A percentile compares a stretch with the other conserved stretches of the same genome.
phyloP scores from a whole-genome alignment of 73 alveolate genomes.

The Loxodes magnus region DNA sequence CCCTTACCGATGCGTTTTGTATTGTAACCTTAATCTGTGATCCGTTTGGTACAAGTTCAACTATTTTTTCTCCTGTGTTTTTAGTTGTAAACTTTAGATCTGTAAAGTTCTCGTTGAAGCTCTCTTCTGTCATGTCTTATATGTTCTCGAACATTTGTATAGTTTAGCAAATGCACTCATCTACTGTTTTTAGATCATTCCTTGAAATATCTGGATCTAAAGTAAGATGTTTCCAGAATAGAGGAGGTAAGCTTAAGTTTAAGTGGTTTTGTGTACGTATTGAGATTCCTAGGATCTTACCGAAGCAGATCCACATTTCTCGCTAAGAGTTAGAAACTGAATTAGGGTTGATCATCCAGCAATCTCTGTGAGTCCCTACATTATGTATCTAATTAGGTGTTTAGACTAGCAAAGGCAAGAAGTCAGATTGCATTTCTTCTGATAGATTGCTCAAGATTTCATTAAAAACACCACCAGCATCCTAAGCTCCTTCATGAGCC shows the following conservation, averaged over 20 bases:
- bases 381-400: slow-evolving; percentile 77
- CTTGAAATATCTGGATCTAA: slow-evolving; percentile 54
- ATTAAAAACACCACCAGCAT: slow-evolving; percentile 89
- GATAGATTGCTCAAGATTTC: slow-evolving; percentile 71
- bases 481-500: slow-evolving; percentile 79
- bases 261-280: slow-evolving; percentile 56
- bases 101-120: slow-evolving; percentile 55
- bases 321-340: slow-evolving; percentile 67
- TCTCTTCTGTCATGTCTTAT: slow-evolving; percentile 24
- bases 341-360: slow-evolving; percentile 75
- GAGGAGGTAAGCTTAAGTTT: slow-evolving; percentile 56
- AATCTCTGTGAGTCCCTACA: slow-evolving; percentile 80
- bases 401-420: slow-evolving; percentile 73
- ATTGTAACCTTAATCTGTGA: slow-evolving; percentile 36
- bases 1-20: slow-evolving; percentile 18
- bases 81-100: slow-evolving; percentile 43
- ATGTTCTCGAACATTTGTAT: slow-evolving; percentile 47
- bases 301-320: slow-evolving; percentile 68
- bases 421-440: slow-evolving; percentile 61
- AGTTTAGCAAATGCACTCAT: slow-evolving; percentile 58
- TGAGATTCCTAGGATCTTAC: slow-evolving; percentile 81
- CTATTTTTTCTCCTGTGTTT: slow-evolving; percentile 62
- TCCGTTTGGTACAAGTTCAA: slow-evolving; percentile 72
- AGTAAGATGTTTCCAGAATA: slow-evolving; percentile 70
- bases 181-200: slow-evolving; percentile 68